Evolutionary conservation across 129 eudicot species (phyloP).

Genomic region (Artemisia argyi): DNA sequence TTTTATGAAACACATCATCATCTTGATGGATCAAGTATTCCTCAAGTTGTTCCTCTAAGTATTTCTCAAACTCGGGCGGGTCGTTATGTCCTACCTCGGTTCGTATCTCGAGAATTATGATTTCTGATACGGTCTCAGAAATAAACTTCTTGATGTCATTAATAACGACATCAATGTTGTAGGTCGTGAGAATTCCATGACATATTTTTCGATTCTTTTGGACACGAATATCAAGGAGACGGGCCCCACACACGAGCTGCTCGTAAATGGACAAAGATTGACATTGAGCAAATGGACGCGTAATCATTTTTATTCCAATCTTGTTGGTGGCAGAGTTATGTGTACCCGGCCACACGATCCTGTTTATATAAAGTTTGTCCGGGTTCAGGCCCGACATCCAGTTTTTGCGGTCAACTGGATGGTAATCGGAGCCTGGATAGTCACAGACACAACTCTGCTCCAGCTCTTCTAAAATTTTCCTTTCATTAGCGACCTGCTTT

Average conservation of each 20-base stretch:
- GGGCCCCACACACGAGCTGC: conserved; percentile 67
- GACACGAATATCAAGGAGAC: conserved; percentile 72
- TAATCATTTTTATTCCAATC: conserved; percentile 61
- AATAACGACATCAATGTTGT: conserved; percentile 62
- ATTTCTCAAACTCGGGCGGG: conserved; percentile 78
- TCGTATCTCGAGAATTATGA: conserved; percentile 74
- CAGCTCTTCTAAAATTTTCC: conserved; percentile 47
- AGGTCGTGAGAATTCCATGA: conserved; percentile 67
- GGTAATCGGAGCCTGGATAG: conserved; percentile 62
- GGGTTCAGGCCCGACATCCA: conserved; percentile 79
- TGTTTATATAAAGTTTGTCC: conserved; percentile 48
- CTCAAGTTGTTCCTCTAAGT: conserved; percentile 60
- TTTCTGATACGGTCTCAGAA: conserved; percentile 71
- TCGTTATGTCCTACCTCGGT: conserved; percentile 84
- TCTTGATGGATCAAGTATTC: conserved; percentile 76
- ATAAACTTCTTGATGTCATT: conserved; percentile 65
- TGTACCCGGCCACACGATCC: conserved; percentile 94
- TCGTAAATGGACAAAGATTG: conserved; percentile 73
- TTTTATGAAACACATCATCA: conserved; percentile 62
- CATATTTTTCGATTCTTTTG: conserved; percentile 76
- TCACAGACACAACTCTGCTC: conserved; percentile 30
- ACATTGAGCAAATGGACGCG: conserved; percentile 88
- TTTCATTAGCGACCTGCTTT: conserved; percentile 45
- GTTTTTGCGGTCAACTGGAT: conserved; percentile 55
- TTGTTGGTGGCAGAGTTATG: conserved; percentile 87